These are phyloP conservation scores for Paragyromitra xinjiangensis DNA, from an alignment of 495 filamentous ascomycete species.

Conservation along the genomic window DNA sequence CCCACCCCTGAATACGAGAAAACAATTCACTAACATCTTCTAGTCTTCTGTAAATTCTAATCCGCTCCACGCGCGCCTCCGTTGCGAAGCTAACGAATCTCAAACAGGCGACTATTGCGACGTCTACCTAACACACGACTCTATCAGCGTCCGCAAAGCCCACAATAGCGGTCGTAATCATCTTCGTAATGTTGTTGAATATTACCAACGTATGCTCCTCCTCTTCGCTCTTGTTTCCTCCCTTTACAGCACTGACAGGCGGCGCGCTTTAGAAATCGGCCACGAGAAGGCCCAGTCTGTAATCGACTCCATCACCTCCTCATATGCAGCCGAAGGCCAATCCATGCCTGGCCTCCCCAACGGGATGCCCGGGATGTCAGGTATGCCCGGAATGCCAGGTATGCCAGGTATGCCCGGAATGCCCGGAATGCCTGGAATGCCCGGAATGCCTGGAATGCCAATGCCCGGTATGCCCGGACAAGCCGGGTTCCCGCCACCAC, in stretches of 20 bases:
- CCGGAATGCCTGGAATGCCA: conserved; percentile 21
- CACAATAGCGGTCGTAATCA: conserved; percentile 98
- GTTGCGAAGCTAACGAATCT: conserved; percentile 14
- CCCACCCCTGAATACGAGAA: neutral
- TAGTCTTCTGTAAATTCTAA: conserved; percentile 74
- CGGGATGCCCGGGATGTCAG: conserved; percentile 38
- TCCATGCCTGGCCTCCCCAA: conserved; percentile 65
- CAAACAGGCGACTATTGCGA: conserved; percentile 94
- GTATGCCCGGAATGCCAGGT: conserved; percentile 42
- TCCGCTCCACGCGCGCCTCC: neutral
- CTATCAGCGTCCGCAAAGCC: conserved; percentile 98
- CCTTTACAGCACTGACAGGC: conserved; percentile 8
- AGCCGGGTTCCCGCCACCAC: conserved; percentile 33
- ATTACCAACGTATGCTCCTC: conserved; percentile 83
- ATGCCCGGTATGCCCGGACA: conserved; percentile 32
- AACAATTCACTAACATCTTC: conserved; percentile 63
- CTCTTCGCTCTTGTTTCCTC: conserved; percentile 45
- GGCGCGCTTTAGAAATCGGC: conserved; percentile 77
- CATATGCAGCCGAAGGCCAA: conserved; percentile 93
- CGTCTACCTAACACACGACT: conserved; percentile 99
- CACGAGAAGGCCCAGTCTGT: conserved; percentile 98
- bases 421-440: conserved; percentile 46
- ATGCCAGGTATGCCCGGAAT: conserved; percentile 58
- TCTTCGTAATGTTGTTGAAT: conserved; percentile 94
- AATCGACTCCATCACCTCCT: conserved; percentile 95